Evolutionary conservation across 176 grass and related monocot genomes (phyloP).

Genomic region (Juncus effusus): DNA sequence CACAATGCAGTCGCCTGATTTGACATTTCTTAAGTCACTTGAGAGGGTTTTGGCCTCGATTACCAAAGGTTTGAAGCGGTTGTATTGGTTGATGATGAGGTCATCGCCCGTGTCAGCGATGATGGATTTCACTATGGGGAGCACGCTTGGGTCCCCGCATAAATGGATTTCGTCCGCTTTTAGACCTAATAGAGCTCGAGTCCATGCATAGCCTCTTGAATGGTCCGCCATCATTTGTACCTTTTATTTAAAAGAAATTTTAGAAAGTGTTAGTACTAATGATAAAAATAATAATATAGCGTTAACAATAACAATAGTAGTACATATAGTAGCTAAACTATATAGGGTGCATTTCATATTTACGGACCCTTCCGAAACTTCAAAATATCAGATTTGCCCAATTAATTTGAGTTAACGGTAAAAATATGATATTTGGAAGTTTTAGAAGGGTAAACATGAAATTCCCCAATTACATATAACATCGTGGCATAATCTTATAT

Average conservation of each 20-base stretch:
- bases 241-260: neutral
- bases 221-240: slow-evolving; percentile 89
- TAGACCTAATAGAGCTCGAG: slow-evolving; percentile 73
- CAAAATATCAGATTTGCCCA: too few species aligned
- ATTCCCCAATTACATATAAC: too few species aligned
- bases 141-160: slow-evolving; percentile 85
- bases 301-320: too few species aligned
- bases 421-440: too few species aligned
- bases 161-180: slow-evolving; percentile 97
- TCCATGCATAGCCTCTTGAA: slow-evolving; percentile 77
- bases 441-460: too few species aligned
- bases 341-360: too few species aligned
- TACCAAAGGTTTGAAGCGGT: slow-evolving; percentile 87
- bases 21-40: slow-evolving; percentile 63
- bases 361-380: too few species aligned
- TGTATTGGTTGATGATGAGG: slow-evolving; percentile 47
- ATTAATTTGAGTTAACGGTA: too few species aligned
- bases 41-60: slow-evolving; percentile 81
- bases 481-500: too few species aligned
- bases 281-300: too few species aligned
- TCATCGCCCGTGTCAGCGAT: slow-evolving; percentile 74
- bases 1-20: slow-evolving; percentile 76
- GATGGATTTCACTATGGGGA: slow-evolving; percentile 63
- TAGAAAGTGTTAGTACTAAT: neutral
- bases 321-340: too few species aligned